Evolutionary conservation across 2,329 filamentous ascomycete genomes (phyloP), one percentile per base, ranked within the genome.

Genomic region (Trichoderma harzianum): DNA sequence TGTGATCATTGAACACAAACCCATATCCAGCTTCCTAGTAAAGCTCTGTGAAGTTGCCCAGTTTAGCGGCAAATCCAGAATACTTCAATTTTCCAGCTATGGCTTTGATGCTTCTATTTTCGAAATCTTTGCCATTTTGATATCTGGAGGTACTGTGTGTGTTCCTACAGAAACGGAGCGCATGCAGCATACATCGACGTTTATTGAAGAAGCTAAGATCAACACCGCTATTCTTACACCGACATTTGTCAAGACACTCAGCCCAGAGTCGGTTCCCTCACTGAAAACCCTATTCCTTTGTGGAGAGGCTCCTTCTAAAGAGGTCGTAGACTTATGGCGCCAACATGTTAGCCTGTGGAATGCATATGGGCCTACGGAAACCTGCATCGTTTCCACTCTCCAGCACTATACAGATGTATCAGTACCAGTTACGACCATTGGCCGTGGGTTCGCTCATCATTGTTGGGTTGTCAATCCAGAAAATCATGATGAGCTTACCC

Each of bases 301-400:
- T 3, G 74, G 75, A 1, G 75, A 76, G n/a, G 30, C 72, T n/a
- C 21, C 73, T 0, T 86, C 69, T 81, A 85, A 7, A 79, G 72
- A 26, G 71, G 69, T 2, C 21, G 0, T 62, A 2, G 57, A 65
- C 7, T 18, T 7, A 1, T 78, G 78, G 77, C 26, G 32, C 12
- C 72, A 55, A 11, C 28, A 58, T 1, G 60, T 72, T 0, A 24
- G 14, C 2, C 24, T 76, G 0, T 11, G 72, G n/a, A 75, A 74
- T 24, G 82, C 82, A 76, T 78, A 74, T 7, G 76, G 77, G 1
- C 75, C 76, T 4, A 69, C 75, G 3, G 75, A 75, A 18, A 67
- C 34, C 0, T 70, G 61, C n/a, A 30, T 66, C 36, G 6, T 3
- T 2, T 53, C 66, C 0, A 26, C 43, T 16, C 12, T 53, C 11